Evolutionary conservation across 1,284 basidiomycete genomes (phyloP).

Genomic region (Porodaedalea pini): DNA sequence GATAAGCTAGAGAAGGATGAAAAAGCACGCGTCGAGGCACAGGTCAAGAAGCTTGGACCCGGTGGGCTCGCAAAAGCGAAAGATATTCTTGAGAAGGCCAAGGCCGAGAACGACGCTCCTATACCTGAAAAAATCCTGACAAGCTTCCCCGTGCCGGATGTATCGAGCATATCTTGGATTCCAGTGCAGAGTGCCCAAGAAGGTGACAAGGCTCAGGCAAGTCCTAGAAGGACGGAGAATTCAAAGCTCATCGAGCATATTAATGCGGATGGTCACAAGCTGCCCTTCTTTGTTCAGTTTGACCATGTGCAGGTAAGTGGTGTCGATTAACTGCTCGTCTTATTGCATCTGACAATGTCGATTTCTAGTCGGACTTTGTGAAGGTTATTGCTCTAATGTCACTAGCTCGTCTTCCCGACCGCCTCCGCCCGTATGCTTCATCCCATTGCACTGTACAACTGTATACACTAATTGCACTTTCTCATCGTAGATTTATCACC

Average conservation of each 20-base stretch:
- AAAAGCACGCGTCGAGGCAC: constrained; percentile 71
- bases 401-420: constrained; percentile 63
- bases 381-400: constrained; percentile 80
- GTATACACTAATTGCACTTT: neutral
- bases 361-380: constrained; percentile 83
- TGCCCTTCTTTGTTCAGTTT: constrained; percentile 93
- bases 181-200: constrained; percentile 82
- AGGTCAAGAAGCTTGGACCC: constrained; percentile 71
- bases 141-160: constrained; percentile 83
- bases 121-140: constrained; percentile 82
- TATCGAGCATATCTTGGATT: constrained; percentile 92
- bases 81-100: constrained; percentile 75
- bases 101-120: constrained; percentile 80
- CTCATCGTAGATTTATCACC: constrained; percentile 60
- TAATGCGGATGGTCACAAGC: constrained; percentile 58
- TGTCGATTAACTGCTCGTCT: neutral
- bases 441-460: neutral
- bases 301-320: constrained; percentile 73
- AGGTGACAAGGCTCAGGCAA: constrained; percentile 43
- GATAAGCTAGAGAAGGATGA: constrained; percentile 81
- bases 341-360: constrained; percentile 7
- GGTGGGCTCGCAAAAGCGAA: constrained; percentile 76
- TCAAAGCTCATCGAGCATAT: constrained; percentile 61
- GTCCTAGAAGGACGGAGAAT: constrained; percentile 29
- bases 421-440: constrained; percentile 70